phyloP scores from a whole-genome alignment of 169 alveolate genomes.

The Cryptosporidium parvum region DNA sequence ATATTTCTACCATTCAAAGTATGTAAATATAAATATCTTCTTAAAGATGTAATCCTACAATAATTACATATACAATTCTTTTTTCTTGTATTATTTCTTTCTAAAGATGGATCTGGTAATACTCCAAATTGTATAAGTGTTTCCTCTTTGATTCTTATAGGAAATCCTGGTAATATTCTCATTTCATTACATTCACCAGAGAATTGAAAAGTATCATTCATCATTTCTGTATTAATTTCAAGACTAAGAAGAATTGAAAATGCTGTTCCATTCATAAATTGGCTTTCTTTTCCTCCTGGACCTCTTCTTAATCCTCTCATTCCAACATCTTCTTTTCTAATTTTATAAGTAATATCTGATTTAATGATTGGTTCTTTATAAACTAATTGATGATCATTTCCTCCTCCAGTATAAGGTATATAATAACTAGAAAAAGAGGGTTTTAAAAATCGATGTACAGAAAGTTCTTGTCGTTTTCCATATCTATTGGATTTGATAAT shows the following conservation, averaged over 20 bases:
- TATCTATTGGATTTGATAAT: slow-evolving; percentile 59
- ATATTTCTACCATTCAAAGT: slow-evolving; percentile 60
- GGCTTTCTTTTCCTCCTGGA: slow-evolving; percentile 3
- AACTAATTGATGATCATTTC: neutral
- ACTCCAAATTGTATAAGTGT: neutral
- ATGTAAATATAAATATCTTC: slow-evolving; percentile 26
- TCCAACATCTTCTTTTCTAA: neutral
- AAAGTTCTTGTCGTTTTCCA: slow-evolving; percentile 49
- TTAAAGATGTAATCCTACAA: slow-evolving; percentile 24
- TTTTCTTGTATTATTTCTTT: neutral
- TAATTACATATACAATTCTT: slow-evolving; percentile 16
- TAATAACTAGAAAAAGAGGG: slow-evolving; percentile 6
- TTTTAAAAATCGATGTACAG: slow-evolving; percentile 34
- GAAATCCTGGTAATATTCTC: slow-evolving; percentile 67
- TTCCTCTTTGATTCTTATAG: slow-evolving; percentile 15
- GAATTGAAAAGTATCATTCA: slow-evolving; percentile 22
- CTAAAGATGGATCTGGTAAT: neutral
- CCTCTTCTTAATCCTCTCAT: neutral
- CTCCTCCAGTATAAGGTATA: neutral
- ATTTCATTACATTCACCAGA: slow-evolving; percentile 48
- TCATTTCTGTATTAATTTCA: slow-evolving; percentile 5
- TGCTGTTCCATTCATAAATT: slow-evolving; percentile 41
- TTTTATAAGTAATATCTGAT: neutral
- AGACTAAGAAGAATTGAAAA: slow-evolving; percentile 44
- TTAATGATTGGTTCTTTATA: too few species aligned